These are phyloP conservation scores for Paralagenidium karlingii DNA, from an alignment of 352 stramenopile genomes.

Conservation along the genomic window DNA sequence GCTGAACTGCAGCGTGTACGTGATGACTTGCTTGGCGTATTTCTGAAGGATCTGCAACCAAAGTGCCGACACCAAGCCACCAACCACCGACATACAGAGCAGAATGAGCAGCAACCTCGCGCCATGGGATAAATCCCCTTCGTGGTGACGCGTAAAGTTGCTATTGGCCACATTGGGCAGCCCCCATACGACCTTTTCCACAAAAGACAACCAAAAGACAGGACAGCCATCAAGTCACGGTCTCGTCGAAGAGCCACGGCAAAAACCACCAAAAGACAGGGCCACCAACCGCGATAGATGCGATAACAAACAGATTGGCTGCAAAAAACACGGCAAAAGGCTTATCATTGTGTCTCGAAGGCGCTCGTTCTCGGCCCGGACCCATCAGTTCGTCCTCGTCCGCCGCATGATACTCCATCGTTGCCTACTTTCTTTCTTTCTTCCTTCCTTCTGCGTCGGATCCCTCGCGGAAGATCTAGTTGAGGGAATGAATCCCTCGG, in stretches of 20 bases:
- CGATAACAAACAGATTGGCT: slow-evolving; percentile 36
- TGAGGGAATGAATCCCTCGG: too few relatives aligned
- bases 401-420: too few relatives aligned
- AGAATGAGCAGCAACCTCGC: slow-evolving; percentile 63
- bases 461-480: too few relatives aligned
- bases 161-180: slow-evolving; percentile 61
- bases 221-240: slow-evolving; percentile 1
- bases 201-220: background rate
- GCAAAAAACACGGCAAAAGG: slow-evolving; percentile 52
- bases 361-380: too few relatives aligned
- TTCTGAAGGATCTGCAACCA: slow-evolving; percentile 71
- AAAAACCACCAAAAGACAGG: background rate
- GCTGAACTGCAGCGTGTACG: slow-evolving; percentile 47
- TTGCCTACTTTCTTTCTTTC: too few relatives aligned
- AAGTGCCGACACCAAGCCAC: slow-evolving; percentile 44
- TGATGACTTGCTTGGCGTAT: slow-evolving; percentile 56
- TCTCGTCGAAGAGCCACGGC: background rate
- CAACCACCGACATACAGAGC: slow-evolving; percentile 46
- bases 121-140: slow-evolving; percentile 44
- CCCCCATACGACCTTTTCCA: slow-evolving; percentile 43
- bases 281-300: slow-evolving; percentile 36
- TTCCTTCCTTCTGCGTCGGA: too few relatives aligned
- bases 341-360: slow-evolving; percentile 56
- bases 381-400: too few relatives aligned
- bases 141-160: slow-evolving; percentile 66